Conservation (phyloP, 129 eudicot genomes). For the Lonicera japonica region DNA sequence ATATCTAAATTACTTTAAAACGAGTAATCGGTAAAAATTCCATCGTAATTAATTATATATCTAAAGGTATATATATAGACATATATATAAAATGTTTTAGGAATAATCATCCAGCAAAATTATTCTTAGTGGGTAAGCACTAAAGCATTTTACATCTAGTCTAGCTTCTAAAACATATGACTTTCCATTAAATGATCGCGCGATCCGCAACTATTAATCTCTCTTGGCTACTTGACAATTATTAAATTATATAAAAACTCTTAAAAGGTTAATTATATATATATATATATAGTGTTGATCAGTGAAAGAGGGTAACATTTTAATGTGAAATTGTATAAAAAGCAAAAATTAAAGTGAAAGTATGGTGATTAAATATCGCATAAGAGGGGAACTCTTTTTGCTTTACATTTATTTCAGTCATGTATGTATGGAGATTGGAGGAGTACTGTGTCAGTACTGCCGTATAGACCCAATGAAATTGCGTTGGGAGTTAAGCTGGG, state of each 20-base stretch:
- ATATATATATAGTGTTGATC: background rate
- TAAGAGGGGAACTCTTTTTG: constrained; percentile 4
- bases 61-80: background rate
- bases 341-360: background rate
- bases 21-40: background rate
- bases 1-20: background rate
- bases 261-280: no score
- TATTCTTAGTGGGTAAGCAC: constrained; percentile 14
- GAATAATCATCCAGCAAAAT: background rate
- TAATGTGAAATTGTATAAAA: background rate
- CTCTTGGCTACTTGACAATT: background rate
- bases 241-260: no score
- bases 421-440: background rate
- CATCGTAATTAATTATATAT: no score
- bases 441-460: constrained; percentile 8
- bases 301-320: background rate
- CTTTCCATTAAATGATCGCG: constrained; percentile 9
- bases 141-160: constrained; percentile 3
- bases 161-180: background rate
- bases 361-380: background rate
- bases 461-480: background rate
- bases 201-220: background rate
- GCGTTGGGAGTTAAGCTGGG: constrained; percentile 1
- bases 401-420: constrained; percentile 31
- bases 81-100: no score